A percentile compares a stretch with the other conserved stretches of the same genome.
Conservation (phyloP, 2,329 filamentous ascomycete species). For the Chalara sp. region DNA sequence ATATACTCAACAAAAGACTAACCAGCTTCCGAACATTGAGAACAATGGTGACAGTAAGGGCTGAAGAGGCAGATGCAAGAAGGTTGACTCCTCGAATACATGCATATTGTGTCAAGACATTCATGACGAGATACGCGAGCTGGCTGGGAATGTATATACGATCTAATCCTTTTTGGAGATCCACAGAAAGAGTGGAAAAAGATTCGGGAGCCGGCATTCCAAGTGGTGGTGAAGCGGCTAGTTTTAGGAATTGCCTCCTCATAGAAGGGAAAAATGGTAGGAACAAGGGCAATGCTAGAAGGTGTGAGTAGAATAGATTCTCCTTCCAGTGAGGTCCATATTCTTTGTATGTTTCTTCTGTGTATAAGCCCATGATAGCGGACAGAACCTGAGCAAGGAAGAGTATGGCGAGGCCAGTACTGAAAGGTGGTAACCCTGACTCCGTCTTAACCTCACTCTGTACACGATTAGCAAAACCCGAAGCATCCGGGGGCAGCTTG, state of each 20-base stretch:
- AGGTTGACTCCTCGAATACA: conserved; percentile 96
- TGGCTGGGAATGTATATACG: conserved; percentile 55
- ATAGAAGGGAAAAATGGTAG: conserved; percentile 64
- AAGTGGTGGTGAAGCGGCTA: conserved; percentile 59
- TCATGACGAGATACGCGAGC: conserved; percentile 63
- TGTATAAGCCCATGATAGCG: conserved; percentile 91
- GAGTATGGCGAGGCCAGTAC: conserved; percentile 71
- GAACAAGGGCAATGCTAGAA: conserved; percentile 72
- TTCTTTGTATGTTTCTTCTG: conserved; percentile 78
- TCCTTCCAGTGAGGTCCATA: conserved; percentile 92
- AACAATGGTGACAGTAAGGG: conserved; percentile 92
- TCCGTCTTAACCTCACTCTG: conserved; percentile 22
- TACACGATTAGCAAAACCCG: conserved; percentile 9
- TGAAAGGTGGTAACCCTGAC: conserved; percentile 40
- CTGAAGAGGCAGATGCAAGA: conserved; percentile 81
- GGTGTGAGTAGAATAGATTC: conserved; percentile 87
- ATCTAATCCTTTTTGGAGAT: conserved; percentile 30
- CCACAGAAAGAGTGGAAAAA: conserved; percentile 28
- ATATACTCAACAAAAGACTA: conserved; percentile 84
- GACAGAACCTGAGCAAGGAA: conserved; percentile 85
- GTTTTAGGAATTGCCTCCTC: conserved; percentile 52
- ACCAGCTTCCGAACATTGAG: conserved; percentile 92
- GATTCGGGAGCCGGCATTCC: conserved; percentile 28
- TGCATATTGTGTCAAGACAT: conserved; percentile 84
- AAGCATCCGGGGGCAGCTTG: background rate